Conservation (phyloP, 306 rosid species). For the Pterocarpus macrocarpus region DNA sequence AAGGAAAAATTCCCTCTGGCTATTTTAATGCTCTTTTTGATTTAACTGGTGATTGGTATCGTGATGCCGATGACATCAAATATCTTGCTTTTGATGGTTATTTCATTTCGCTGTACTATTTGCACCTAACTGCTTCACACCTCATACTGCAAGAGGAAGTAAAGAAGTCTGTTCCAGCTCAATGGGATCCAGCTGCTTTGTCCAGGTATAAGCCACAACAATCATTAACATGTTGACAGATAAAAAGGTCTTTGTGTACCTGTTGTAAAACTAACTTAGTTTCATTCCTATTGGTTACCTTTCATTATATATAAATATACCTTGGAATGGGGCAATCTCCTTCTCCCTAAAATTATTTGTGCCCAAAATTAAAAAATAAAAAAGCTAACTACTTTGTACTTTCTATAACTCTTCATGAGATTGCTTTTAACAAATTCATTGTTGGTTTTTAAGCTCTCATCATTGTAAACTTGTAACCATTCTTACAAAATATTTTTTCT, state of each 20-base stretch:
- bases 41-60: conserved; percentile 80
- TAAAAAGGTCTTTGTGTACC: not conserved
- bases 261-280: not conserved
- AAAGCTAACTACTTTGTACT: not conserved
- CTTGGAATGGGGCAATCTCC: too few relatives aligned
- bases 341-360: too few relatives aligned
- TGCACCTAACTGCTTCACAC: conserved; percentile 85
- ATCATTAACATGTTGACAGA: not conserved
- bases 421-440: not conserved
- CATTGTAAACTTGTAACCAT: conserved; percentile 32
- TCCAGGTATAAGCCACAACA: conserved; percentile 63
- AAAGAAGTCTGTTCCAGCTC: conserved; percentile 88
- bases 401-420: conserved; percentile 9
- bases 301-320: too few relatives aligned
- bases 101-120: conserved; percentile 70
- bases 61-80: conserved; percentile 75
- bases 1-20: conserved; percentile 97
- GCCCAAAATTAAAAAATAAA: too few relatives aligned
- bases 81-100: conserved; percentile 82
- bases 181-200: conserved; percentile 93
- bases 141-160: conserved; percentile 72
- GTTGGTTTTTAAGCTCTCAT: conserved; percentile 27
- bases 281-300: too few relatives aligned
- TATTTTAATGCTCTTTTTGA: conserved; percentile 82
- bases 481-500: conserved; percentile 3